These are phyloP conservation scores for Boletus subparvulus DNA, from an alignment of 768 basidiomycete species.

Conservation along the genomic window DNA sequence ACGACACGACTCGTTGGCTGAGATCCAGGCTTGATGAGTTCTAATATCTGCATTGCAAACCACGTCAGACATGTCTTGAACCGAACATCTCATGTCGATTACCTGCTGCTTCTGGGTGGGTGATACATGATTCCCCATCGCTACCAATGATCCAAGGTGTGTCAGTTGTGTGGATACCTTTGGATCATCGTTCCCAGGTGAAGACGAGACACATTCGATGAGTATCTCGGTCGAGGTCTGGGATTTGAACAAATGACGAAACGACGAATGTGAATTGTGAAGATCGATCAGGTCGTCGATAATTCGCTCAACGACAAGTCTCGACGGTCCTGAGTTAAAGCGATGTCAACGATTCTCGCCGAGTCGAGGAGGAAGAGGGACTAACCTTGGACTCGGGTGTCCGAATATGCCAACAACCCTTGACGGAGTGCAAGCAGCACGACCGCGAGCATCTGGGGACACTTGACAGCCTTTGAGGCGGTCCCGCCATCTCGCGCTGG, in stretches of 20 bases:
- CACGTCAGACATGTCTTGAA: slow-evolving; percentile 4
- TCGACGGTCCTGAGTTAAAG: slow-evolving; percentile 22
- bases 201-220: slow-evolving; percentile 62
- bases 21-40: slow-evolving; percentile 44
- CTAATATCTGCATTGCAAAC: slow-evolving; percentile 48
- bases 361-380: not conserved
- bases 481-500: slow-evolving; percentile 17
- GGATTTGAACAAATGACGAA: slow-evolving; percentile 72
- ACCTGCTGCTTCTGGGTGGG: slow-evolving; percentile 76
- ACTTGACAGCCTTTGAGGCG: slow-evolving; percentile 40
- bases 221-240: slow-evolving; percentile 68
- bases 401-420: slow-evolving; percentile 43
- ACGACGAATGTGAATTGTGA: slow-evolving; percentile 61
- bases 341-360: not conserved
- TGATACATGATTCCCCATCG: slow-evolving; percentile 60
- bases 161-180: slow-evolving; percentile 63
- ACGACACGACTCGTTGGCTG: not conserved
- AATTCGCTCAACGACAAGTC: slow-evolving; percentile 32
- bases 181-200: slow-evolving; percentile 5
- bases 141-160: slow-evolving; percentile 67
- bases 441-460: slow-evolving; percentile 69
- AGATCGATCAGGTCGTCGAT: slow-evolving; percentile 69
- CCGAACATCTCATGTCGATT: not conserved
- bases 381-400: slow-evolving; percentile 19
- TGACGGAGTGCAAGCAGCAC: slow-evolving; percentile 68